These are phyloP conservation scores for Teunomyces stri DNA, from an alignment of 805 yeast genomes.

Conservation along the genomic window DNA sequence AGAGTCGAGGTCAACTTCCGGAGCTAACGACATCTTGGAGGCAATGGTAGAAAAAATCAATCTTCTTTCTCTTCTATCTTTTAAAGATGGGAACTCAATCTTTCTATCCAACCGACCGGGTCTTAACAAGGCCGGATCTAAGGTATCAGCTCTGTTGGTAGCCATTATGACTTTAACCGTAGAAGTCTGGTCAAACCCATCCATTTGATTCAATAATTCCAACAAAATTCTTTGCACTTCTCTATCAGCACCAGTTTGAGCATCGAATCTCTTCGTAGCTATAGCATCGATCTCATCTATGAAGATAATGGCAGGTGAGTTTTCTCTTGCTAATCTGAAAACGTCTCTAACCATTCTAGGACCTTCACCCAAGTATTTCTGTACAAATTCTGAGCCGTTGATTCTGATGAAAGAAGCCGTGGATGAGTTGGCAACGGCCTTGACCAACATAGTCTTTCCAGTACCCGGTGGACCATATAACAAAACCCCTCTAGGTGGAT, in stretches of 20 bases:
- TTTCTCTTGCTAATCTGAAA: slow-evolving; percentile 94
- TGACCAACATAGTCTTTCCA: slow-evolving; percentile 98
- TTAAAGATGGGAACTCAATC: slow-evolving; percentile 92
- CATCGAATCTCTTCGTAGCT: slow-evolving; percentile 98
- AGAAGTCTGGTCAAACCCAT: slow-evolving; percentile 94
- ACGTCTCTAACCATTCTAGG: slow-evolving; percentile 99
- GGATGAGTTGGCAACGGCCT: slow-evolving; percentile 96
- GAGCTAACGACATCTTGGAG: slow-evolving; percentile 95
- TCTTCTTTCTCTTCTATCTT: slow-evolving; percentile 97
- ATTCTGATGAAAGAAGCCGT: slow-evolving; percentile 96
- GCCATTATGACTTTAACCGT: slow-evolving; percentile 99
- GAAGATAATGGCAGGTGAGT: slow-evolving; percentile 94
- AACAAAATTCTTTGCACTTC: slow-evolving; percentile 97
- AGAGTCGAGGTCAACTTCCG: slow-evolving; percentile 95
- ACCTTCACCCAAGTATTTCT: slow-evolving; percentile 97
- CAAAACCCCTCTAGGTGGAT: slow-evolving; percentile 97
- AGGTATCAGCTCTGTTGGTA: slow-evolving; percentile 94
- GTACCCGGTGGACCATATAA: slow-evolving; percentile 99
- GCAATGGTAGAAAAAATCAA: slow-evolving; percentile 94
- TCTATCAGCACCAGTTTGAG: slow-evolving; percentile 99
- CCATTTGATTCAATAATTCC: slow-evolving; percentile 97
- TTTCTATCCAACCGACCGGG: slow-evolving; percentile 97
- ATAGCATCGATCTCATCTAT: slow-evolving; percentile 99
- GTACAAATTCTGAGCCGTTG: slow-evolving; percentile 97
- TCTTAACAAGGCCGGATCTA: slow-evolving; percentile 97